Conservation (phyloP, 257 asterid genomes). For the Anisodus acutangulus region DNA sequence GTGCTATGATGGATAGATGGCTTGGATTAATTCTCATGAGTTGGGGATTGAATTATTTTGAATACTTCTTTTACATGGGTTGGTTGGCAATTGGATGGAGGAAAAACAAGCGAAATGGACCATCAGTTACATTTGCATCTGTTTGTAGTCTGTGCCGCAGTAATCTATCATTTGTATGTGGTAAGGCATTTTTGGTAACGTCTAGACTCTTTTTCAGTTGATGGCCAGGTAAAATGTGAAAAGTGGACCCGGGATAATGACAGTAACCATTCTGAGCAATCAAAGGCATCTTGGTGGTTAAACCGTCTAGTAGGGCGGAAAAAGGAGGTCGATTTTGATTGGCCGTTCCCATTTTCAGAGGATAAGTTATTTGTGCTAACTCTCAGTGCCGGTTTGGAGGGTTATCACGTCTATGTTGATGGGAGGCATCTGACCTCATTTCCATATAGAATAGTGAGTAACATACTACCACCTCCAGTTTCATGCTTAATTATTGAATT, state of each 20-base stretch:
- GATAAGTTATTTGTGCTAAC: conserved; percentile 84
- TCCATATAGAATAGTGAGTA: conserved; percentile 89
- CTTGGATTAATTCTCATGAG: not conserved
- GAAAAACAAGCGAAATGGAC: not conserved
- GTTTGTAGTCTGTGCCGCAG: not conserved
- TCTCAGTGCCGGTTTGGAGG: conserved; percentile 95
- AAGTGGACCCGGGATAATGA: conserved; percentile 83
- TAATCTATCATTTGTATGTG: conserved; percentile 5
- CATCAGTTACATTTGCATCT: conserved; percentile 19
- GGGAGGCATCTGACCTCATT: conserved; percentile 95
- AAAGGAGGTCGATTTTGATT: conserved; percentile 67
- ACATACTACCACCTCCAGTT: not conserved
- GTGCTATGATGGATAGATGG: not conserved
- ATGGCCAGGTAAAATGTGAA: conserved; percentile 77
- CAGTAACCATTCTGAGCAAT: conserved; percentile 60
- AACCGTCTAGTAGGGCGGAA: conserved; percentile 77
- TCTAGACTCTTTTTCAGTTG: conserved; percentile 58
- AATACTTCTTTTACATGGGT: not conserved
- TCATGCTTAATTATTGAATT: conserved; percentile 13
- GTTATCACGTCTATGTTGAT: conserved; percentile 85
- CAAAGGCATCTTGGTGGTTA: conserved; percentile 86
- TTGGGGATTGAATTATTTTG: not conserved
- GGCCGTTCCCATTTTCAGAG: conserved; percentile 94
- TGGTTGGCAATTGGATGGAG: not conserved
- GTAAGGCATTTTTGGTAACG: not conserved